Percentiles rank a stretch among this genome's conserved stretches.
phyloP scores from a whole-genome alignment of 257 asterid genomes.

The Solanum arcanum region DNA sequence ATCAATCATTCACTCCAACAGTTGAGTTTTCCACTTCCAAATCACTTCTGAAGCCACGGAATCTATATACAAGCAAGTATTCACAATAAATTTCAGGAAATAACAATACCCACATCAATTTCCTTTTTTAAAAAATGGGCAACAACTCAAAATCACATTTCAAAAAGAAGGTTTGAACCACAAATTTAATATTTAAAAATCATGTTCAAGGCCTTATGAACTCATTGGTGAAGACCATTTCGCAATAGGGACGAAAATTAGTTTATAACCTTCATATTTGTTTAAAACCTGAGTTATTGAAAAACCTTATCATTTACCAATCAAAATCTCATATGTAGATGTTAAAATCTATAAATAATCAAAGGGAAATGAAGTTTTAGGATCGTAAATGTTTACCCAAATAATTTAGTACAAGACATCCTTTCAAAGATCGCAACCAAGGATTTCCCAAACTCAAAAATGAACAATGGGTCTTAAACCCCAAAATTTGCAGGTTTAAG shows the following conservation, averaged over 20 bases:
- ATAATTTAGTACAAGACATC: not conserved
- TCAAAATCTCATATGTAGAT: not conserved
- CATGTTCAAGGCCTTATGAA: not conserved
- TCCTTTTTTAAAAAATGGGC: not conserved
- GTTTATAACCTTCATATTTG: not conserved
- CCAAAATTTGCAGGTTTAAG: not conserved
- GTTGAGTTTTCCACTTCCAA: not conserved
- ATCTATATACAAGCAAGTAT: not conserved
- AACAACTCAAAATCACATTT: not conserved
- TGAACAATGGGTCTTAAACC: not conserved
- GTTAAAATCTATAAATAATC: not conserved
- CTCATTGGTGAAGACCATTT: not conserved
- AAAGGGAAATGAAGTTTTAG: not conserved
- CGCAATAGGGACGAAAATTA: not conserved
- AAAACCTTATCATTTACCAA: not conserved
- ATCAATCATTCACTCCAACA: not conserved
- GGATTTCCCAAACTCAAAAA: not conserved
- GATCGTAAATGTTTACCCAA: not conserved
- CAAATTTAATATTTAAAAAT: no score
- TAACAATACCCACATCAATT: not conserved
- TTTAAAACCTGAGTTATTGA: not conserved
- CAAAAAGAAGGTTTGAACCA: not conserved
- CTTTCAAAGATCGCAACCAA: not conserved
- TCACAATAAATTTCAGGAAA: not conserved
- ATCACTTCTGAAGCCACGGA: not conserved